Evolutionary conservation across 495 filamentous ascomycete species (phyloP), one percentile per base, ranked within the genome.

Genomic region (Penicillium bialowiezense): DNA sequence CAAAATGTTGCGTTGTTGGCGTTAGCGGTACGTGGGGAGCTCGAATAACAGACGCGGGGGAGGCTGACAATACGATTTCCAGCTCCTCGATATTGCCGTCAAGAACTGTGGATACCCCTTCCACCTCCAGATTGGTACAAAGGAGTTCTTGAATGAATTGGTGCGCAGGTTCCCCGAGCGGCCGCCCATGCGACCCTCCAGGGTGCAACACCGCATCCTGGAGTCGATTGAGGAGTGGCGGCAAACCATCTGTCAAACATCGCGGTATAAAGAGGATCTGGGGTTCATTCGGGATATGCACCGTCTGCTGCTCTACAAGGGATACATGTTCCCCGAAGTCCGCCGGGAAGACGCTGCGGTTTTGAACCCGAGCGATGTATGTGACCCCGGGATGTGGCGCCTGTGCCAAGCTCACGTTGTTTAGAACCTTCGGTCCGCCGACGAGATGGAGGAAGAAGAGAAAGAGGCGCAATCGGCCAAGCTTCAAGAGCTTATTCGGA

Each of bases 31-130:
- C 41, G 70, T 70, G 47, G 20, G 29, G 29, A 46, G 33, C 29
- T 31, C 37, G 34, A 45, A 48, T 45, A 50, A 52, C 41, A 62
- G 48, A 54, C 48, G 49, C 40, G 51, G 56, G 52, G 37, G 20
- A 49, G 32, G 50, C 63, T 71, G 44, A 71, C 65, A 31, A 21
- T 20, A 36, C 32, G 31, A 34, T 64, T 71, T 38, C 68, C 64
- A 86, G 80, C 84, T 98, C 44, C 86, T 98, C 62, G 93, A 98
- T 64, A 97, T 97, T 40, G 97, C 91, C 68, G 93, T 97, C 66
- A 98, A 98, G 73, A 98, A 98, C 69, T 98, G 93, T 82, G 93
- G 93, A 58, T 98, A 98, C 70, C 90, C 95, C 14, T 98, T 98
- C 69, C 93, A 98, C 52, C 84, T 98, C 32, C 93, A 98, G 71